phyloP scores from a whole-genome alignment of 2,329 filamentous ascomycete genomes.

The Leptographium radiaticola region DNA sequence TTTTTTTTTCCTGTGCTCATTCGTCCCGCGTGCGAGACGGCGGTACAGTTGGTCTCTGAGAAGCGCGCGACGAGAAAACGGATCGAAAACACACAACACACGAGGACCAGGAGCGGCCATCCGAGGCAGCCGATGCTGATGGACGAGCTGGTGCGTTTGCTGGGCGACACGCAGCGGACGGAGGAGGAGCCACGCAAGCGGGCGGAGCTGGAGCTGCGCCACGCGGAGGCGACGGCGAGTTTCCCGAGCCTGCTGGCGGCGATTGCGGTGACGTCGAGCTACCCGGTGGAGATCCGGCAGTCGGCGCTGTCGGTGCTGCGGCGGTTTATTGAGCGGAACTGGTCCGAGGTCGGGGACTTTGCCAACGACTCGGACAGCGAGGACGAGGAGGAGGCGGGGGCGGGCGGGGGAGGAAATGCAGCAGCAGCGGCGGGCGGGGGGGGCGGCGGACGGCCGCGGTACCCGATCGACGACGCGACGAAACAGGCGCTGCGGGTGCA shows the following conservation, averaged over 20 bases:
- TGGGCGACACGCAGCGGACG: slow-evolving; percentile 72
- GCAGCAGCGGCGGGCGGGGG: background rate
- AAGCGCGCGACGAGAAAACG: background rate
- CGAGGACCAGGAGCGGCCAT: background rate
- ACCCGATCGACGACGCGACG: slow-evolving; percentile 58
- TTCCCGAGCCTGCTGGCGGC: slow-evolving; percentile 72
- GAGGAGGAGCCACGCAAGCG: slow-evolving; percentile 67
- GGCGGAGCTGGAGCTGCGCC: slow-evolving; percentile 72
- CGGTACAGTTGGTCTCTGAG: no score
- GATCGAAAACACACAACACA: background rate
- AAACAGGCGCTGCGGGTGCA: slow-evolving; percentile 61
- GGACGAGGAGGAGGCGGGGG: background rate
- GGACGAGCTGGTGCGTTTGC: slow-evolving; percentile 84
- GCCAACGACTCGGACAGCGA: slow-evolving; percentile 46
- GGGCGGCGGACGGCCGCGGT: slow-evolving; percentile 22
- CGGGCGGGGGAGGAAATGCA: no score
- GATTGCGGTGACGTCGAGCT: slow-evolving; percentile 63
- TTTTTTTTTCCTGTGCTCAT: background rate
- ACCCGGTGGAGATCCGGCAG: slow-evolving; percentile 67
- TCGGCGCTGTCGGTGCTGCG: slow-evolving; percentile 69
- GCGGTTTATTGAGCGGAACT: slow-evolving; percentile 71
- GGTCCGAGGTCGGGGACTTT: slow-evolving; percentile 67
- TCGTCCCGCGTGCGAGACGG: background rate
- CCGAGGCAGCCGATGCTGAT: slow-evolving; percentile 30
- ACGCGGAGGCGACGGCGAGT: slow-evolving; percentile 52